Evolutionary conservation across 2,329 filamentous ascomycete species (phyloP).

Genomic region (Fusarium torreyae): DNA sequence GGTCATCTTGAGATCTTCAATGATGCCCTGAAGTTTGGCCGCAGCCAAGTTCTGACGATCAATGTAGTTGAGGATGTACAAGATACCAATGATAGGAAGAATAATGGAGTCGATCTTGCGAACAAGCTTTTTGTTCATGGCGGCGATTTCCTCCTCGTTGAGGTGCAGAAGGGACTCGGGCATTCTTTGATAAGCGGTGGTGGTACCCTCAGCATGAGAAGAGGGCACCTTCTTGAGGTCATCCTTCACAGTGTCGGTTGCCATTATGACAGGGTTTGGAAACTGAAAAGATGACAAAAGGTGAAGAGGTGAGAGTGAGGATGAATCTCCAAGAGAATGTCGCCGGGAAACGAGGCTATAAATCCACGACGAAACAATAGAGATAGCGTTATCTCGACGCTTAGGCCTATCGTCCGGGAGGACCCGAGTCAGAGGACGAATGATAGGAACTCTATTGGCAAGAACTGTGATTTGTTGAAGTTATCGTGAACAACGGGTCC

Average conservation of each 20-base stretch:
- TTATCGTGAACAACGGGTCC: background rate
- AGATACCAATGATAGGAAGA: slow-evolving; percentile 50
- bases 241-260: slow-evolving; percentile 17
- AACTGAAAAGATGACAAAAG: background rate
- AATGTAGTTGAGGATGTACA: slow-evolving; percentile 61
- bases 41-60: slow-evolving; percentile 51
- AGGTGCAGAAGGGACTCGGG: slow-evolving; percentile 24
- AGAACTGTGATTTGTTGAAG: slow-evolving; percentile 3
- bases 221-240: slow-evolving; percentile 13
- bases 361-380: slow-evolving; percentile 6
- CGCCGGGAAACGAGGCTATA: slow-evolving; percentile 12
- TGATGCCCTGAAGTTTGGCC: slow-evolving; percentile 48
- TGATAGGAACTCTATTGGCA: slow-evolving; percentile 12
- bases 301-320: background rate
- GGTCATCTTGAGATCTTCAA: slow-evolving; percentile 56
- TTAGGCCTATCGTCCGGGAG: background rate
- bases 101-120: slow-evolving; percentile 54
- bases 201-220: slow-evolving; percentile 23
- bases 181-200: slow-evolving; percentile 26
- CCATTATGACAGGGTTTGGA: background rate
- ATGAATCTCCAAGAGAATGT: background rate
- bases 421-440: slow-evolving; percentile 5
- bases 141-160: slow-evolving; percentile 11
- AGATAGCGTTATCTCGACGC: slow-evolving; percentile 21
- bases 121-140: slow-evolving; percentile 24